Evolutionary conservation across 805 yeast genomes (phyloP).

Genomic region (Lipomyces starkeyi): DNA sequence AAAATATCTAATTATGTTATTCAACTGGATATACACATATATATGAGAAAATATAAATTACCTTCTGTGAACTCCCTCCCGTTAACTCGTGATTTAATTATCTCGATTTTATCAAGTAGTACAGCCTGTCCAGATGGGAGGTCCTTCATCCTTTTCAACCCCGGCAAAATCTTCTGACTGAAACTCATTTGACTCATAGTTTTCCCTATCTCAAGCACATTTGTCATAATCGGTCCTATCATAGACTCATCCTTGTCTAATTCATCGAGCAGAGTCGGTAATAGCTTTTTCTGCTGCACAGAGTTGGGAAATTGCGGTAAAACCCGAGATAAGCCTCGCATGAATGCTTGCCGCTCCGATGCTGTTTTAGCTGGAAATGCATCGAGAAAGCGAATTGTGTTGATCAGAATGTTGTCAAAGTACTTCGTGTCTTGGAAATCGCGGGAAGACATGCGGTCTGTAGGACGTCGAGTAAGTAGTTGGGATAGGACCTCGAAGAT

Average conservation of each 20-base stretch:
- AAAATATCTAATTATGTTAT: conserved; percentile 46
- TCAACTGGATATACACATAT: not conserved
- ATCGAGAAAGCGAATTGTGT: conserved; percentile 80
- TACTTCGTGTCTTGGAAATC: conserved; percentile 73
- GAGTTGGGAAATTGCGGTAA: conserved; percentile 64
- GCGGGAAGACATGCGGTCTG: conserved; percentile 63
- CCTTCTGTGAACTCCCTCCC: conserved; percentile 57
- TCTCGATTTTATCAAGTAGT: conserved; percentile 56
- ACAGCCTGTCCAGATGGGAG: conserved; percentile 51
- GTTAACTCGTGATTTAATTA: conserved; percentile 57
- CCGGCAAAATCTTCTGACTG: conserved; percentile 67
- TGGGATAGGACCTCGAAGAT: conserved; percentile 58
- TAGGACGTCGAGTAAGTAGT: conserved; percentile 62
- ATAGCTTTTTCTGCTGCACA: conserved; percentile 67
- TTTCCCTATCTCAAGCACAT: conserved; percentile 67
- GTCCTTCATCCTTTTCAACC: conserved; percentile 48
- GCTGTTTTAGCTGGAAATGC: conserved; percentile 76
- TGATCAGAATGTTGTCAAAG: conserved; percentile 82
- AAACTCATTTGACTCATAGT: conserved; percentile 78
- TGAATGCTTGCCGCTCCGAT: conserved; percentile 70
- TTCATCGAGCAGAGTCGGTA: conserved; percentile 67
- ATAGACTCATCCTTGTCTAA: conserved; percentile 51
- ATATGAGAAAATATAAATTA: not conserved
- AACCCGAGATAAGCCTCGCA: conserved; percentile 64
- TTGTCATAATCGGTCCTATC: conserved; percentile 56